Percentiles rank a stretch among this genome's conserved stretches.
These are phyloP conservation scores for Nyssa sinensis DNA, from an alignment of 148 eudicot genomes.

Conservation along the genomic window DNA sequence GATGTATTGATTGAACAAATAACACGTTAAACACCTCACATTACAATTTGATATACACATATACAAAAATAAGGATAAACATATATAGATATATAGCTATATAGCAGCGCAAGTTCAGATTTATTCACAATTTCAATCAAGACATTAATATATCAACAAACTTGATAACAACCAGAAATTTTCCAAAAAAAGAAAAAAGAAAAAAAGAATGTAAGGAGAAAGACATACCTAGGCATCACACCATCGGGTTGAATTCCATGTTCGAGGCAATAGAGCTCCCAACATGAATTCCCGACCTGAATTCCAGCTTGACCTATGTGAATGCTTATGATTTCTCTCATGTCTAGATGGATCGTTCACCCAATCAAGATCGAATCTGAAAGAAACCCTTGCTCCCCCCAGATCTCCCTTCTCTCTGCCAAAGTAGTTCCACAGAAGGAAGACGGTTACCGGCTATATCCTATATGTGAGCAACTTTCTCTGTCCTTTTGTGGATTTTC, in stretches of 20 bases:
- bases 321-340: conserved; percentile 57
- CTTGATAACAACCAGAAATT: neutral
- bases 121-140: neutral
- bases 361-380: neutral
- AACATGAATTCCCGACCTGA: conserved; percentile 59
- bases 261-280: conserved; percentile 60
- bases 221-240: conserved; percentile 43
- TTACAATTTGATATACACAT: too few species aligned
- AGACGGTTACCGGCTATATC: neutral
- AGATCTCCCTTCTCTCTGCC: neutral
- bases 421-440: too few species aligned
- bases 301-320: conserved; percentile 62
- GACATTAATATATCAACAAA: neutral
- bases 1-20: neutral
- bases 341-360: neutral
- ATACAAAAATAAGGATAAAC: neutral
- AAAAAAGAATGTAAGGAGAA: neutral
- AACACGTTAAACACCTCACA: neutral
- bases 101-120: neutral
- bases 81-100: neutral
- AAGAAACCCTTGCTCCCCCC: neutral
- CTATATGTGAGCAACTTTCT: neutral
- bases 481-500: neutral
- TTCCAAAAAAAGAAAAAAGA: neutral
- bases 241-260: conserved; percentile 58